Percentiles rank a stretch among this genome's conserved stretches.
Evolutionary conservation across 352 stramenopile genomes (phyloP).

Genomic region (Globisporangium solare): DNA sequence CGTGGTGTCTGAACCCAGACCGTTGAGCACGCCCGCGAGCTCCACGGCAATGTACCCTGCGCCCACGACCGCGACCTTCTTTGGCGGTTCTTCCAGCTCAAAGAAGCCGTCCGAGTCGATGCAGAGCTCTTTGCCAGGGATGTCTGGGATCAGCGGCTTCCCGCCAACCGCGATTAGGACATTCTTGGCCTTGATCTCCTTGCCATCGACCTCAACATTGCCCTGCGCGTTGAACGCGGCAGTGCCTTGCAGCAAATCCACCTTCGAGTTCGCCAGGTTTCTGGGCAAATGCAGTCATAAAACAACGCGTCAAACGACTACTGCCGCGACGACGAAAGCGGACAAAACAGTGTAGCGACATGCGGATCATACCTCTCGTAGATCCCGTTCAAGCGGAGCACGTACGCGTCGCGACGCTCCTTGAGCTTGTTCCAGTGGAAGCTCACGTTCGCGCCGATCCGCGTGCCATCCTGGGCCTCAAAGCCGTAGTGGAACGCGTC

Average conservation of each 20-base stretch:
- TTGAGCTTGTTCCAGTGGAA: conserved; percentile 93
- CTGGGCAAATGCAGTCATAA: conserved; percentile 6
- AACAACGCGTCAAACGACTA: too few species aligned
- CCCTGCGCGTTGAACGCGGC: conserved; percentile 82
- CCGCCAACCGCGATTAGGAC: conserved; percentile 95
- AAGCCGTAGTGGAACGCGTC: conserved; percentile 55
- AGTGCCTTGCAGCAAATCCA: conserved; percentile 86
- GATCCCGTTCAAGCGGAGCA: conserved; percentile 95
- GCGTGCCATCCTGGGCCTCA: conserved; percentile 15
- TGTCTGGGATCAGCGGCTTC: conserved; percentile 71
- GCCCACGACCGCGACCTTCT: conserved; percentile 92
- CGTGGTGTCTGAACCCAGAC: conserved; percentile 88
- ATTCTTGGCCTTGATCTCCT: conserved; percentile 81
- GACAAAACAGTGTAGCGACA: too few species aligned
- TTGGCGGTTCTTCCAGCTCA: conserved; percentile 87
- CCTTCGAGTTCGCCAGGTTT: conserved; percentile 89
- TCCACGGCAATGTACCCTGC: conserved; percentile 98
- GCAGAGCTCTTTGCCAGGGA: conserved; percentile 88
- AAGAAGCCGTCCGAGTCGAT: conserved; percentile 98
- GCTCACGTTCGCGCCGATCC: background rate
- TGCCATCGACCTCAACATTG: conserved; percentile 76
- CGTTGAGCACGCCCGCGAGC: conserved; percentile 93
- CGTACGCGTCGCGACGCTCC: conserved; percentile 91
- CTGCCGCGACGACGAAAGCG: too few species aligned
- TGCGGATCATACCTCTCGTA: conserved; percentile 57